Conservation (phyloP, 768 basidiomycete genomes). For the Calocybe cyanea region DNA sequence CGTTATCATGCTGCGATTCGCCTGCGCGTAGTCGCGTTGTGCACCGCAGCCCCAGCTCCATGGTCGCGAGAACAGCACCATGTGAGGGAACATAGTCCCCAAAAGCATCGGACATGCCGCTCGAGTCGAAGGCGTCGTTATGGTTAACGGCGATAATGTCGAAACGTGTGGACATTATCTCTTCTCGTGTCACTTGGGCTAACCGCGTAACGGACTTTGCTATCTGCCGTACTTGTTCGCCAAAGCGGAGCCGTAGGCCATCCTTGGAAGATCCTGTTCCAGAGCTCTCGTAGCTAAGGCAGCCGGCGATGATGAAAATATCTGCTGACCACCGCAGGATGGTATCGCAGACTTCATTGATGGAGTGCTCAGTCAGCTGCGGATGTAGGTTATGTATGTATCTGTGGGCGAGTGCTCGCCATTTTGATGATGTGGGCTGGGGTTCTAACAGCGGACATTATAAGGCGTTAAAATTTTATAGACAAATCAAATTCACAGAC, state of each 20-base stretch:
- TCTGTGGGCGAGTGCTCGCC: conserved; percentile 70
- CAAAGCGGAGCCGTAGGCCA: conserved; percentile 42
- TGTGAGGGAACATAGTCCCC: conserved; percentile 50
- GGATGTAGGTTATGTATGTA: conserved; percentile 69
- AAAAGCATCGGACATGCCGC: conserved; percentile 41
- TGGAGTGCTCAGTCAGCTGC: conserved; percentile 58
- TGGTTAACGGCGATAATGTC: conserved; percentile 63
- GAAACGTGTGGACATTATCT: conserved; percentile 75
- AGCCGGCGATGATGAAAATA: conserved; percentile 62
- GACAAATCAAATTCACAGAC: conserved; percentile 28
- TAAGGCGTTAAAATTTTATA: conserved; percentile 3
- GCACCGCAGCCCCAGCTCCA: conserved; percentile 68
- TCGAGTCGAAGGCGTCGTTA: conserved; percentile 41
- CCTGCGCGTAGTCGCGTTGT: conserved; percentile 42
- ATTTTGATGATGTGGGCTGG: conserved; percentile 74
- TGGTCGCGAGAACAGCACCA: conserved; percentile 60
- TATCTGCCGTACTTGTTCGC: conserved; percentile 61
- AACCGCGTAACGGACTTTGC: conserved; percentile 60
- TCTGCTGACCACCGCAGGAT: conserved; percentile 72
- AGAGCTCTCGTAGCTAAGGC: conserved; percentile 38
- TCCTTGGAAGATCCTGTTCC: conserved; percentile 29
- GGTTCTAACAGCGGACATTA: conserved; percentile 43
- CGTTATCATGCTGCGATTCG: conserved; percentile 29
- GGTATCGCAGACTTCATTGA: conserved; percentile 70
- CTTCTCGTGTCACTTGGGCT: conserved; percentile 63